Evolutionary conservation across 208 protist genomes (phyloP), one percentile per base, ranked within the genome.

Genomic region (Cochliopodium minus): DNA sequence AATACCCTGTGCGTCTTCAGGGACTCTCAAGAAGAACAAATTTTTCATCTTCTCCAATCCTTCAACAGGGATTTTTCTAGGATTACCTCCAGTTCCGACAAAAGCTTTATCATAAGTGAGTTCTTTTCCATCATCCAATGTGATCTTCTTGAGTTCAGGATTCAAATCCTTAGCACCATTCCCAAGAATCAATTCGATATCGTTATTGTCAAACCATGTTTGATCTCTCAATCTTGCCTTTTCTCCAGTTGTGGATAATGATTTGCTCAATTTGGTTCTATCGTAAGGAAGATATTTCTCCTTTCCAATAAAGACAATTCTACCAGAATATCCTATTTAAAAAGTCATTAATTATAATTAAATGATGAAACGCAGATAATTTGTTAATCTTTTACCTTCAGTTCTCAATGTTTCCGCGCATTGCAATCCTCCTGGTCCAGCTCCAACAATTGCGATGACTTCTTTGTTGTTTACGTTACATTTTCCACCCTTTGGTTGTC

Each of bases 211-310:
- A n/a, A n/a, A n/a, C n/a, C 35, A 7, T 39, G 7, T 7, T 39
- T 7, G 10, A 17, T 39, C 35, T 39, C 13, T 39, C 13, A 39
- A 39, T 13, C 7, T 17, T 7, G 13, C 13, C 13, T 39, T 39
- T 13, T 39, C 35, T 39, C 10, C 10, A 13, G 7, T 39, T 7
- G 35, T 39, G 7, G 35, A 17, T 39, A 39, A 39, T 39, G 7
- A 7, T 39, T 67, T 67, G 57, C 60, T 67, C 23, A 67, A 38
- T 62, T 67, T 69, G 26, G 56, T 58, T 17, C 65, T 15, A 33
- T 69, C 65, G 54, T 69, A 69, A 17, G 67, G 67, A 36, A 71
- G 34, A 42, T 67, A 33, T 7, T 20, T 5, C 48, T 72, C 67
- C 45, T 63, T 70, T 35, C 22, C 28, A 22, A 71, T 22, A 7